Conservation (phyloP, 2,329 filamentous ascomycete genomes). For the Paraphoma chrysanthemicola region DNA sequence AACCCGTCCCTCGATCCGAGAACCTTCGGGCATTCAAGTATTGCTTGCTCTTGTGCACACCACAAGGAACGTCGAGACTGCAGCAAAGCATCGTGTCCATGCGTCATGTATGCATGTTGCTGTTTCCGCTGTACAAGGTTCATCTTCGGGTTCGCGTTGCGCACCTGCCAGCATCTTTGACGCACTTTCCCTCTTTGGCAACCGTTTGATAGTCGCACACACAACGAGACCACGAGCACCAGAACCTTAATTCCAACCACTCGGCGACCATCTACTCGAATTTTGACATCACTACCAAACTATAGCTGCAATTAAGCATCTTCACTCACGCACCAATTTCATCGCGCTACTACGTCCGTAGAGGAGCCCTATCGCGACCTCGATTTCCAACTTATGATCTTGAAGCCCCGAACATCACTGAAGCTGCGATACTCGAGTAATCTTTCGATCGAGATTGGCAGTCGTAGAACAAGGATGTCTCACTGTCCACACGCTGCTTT, state of each 20-base stretch:
- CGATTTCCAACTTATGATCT: neutral
- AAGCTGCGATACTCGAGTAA: neutral
- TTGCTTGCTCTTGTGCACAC: neutral
- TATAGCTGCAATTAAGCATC: too few relatives aligned
- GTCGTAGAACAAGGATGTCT: neutral
- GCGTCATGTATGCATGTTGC: neutral
- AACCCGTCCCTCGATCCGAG: neutral
- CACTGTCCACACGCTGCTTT: neutral
- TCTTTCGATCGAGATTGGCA: too few relatives aligned
- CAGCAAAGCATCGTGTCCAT: neutral
- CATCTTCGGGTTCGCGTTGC: neutral
- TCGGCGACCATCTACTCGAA: neutral
- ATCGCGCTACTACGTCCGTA: too few relatives aligned
- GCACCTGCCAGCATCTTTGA: neutral
- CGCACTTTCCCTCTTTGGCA: neutral
- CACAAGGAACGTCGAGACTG: neutral
- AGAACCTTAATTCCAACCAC: neutral
- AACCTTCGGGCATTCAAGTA: neutral
- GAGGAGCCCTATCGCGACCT: too few relatives aligned
- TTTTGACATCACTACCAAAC: neutral
- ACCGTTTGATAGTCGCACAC: neutral
- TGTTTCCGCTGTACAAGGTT: neutral
- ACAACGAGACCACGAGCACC: neutral
- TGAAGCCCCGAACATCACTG: neutral
- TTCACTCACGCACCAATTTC: too few relatives aligned